phyloP scores from a whole-genome alignment of 495 filamentous ascomycete genomes.

The Cairneyella variabilis region DNA sequence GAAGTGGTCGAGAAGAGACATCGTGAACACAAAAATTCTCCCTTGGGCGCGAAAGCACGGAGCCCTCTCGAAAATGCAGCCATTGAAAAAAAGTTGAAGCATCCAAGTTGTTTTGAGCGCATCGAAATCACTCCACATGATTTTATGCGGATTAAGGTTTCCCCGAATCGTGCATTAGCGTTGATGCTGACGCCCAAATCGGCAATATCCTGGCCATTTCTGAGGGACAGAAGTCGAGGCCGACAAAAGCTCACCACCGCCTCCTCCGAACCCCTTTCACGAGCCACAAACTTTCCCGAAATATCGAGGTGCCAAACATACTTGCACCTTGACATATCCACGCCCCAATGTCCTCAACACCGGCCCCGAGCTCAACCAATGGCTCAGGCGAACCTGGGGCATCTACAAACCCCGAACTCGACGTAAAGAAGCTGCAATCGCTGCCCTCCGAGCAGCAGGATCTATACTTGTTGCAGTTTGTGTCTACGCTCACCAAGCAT shows the following conservation, averaged over 20 bases:
- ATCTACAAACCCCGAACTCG: conserved; percentile 53
- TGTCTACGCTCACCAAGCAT: conserved; percentile 76
- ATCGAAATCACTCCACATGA: no score
- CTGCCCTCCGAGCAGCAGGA: conserved; percentile 95
- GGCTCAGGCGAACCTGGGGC: conserved; percentile 27
- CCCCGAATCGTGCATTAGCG: neutral
- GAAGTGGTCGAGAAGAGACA: conserved; percentile 53
- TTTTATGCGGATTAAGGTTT: conserved; percentile 1
- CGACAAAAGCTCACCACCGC: no score
- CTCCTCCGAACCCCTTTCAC: no score
- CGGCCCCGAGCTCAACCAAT: conserved; percentile 26
- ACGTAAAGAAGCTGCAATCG: conserved; percentile 80
- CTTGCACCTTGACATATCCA: neutral
- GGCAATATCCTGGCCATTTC: neutral
- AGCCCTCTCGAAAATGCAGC: conserved; percentile 23
- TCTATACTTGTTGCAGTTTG: conserved; percentile 86
- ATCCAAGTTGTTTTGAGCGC: neutral
- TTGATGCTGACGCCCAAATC: neutral
- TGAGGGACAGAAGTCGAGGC: conserved; percentile 1
- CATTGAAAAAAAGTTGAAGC: conserved; percentile 9
- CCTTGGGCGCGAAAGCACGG: conserved; percentile 6
- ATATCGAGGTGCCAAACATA: no score
- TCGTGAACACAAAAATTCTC: conserved; percentile 34
- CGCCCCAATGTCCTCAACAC: conserved; percentile 25
- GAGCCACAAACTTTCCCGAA: no score